Conservation (phyloP, 805 yeast species). For the Saccharomycopsis oosterbeekiorum region DNA sequence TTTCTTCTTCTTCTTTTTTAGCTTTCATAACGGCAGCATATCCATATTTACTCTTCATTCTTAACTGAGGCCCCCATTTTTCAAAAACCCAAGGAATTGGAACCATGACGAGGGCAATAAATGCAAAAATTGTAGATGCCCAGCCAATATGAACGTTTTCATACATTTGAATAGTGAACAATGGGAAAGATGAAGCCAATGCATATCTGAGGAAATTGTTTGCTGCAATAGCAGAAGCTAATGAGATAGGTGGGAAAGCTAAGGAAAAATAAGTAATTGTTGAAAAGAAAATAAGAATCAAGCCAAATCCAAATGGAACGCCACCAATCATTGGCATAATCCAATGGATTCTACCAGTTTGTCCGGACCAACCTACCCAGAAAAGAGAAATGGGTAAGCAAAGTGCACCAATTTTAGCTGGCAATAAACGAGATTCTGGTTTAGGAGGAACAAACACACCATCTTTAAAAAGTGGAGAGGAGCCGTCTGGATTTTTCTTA, state of each 20-base stretch:
- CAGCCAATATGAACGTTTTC: constrained; percentile 59
- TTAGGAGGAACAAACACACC: constrained; percentile 45
- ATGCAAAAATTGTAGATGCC: constrained; percentile 63
- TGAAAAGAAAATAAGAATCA: constrained; percentile 62
- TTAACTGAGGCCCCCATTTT: constrained; percentile 45
- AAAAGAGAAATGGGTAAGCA: constrained; percentile 59
- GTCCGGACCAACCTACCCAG: constrained; percentile 78
- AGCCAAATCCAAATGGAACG: constrained; percentile 66
- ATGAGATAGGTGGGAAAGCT: constrained; percentile 63
- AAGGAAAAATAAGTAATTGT: constrained; percentile 59
- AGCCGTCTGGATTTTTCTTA: constrained; percentile 54
- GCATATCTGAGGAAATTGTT: constrained; percentile 71
- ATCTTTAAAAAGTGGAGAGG: constrained; percentile 41
- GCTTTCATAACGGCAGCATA: constrained; percentile 21
- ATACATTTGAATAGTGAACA: constrained; percentile 82
- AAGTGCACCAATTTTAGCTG: constrained; percentile 59
- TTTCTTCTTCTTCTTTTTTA: constrained; percentile 3
- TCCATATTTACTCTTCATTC: constrained; percentile 50
- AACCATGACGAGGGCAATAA: constrained; percentile 56
- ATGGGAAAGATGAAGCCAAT: constrained; percentile 71
- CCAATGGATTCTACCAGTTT: constrained; percentile 50
- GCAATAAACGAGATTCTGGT: constrained; percentile 52
- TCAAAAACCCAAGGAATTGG: constrained; percentile 70
- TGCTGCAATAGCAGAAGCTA: constrained; percentile 87
- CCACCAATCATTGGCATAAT: constrained; percentile 71